Evolutionary conservation across 192 early-diverging fungal species (phyloP).

Genomic region (Coemansia umbellata): DNA sequence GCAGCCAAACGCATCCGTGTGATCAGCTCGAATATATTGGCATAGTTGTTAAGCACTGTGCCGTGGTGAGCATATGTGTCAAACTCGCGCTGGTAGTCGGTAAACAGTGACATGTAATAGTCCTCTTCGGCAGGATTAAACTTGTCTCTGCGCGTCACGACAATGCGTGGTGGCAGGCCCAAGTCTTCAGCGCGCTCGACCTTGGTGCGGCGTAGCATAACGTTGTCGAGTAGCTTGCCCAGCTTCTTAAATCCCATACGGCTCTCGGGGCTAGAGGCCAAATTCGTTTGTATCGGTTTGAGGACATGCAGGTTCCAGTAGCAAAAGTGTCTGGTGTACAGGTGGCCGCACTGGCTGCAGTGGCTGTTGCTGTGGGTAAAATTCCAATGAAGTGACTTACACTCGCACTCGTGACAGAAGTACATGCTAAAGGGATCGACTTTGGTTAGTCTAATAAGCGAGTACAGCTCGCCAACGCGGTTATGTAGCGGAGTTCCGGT

Average conservation of each 20-base stretch:
- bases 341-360: slow-evolving; percentile 60
- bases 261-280: slow-evolving; percentile 16
- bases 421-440: slow-evolving; percentile 81
- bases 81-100: slow-evolving; percentile 71
- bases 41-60: slow-evolving; percentile 90
- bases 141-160: slow-evolving; percentile 73
- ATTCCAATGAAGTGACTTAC: slow-evolving; percentile 63
- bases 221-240: slow-evolving; percentile 65
- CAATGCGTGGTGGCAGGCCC: slow-evolving; percentile 79
- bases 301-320: slow-evolving; percentile 92
- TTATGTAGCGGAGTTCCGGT: slow-evolving; percentile 93
- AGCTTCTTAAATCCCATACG: slow-evolving; percentile 72
- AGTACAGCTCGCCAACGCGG: slow-evolving; percentile 89
- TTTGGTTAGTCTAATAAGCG: slow-evolving; percentile 84
- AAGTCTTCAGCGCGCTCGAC: slow-evolving; percentile 82
- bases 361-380: slow-evolving; percentile 33
- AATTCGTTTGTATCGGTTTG: slow-evolving; percentile 80
- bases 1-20: slow-evolving; percentile 85
- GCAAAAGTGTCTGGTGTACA: slow-evolving; percentile 63
- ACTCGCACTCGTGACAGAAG: slow-evolving; percentile 76
- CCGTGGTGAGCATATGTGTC: slow-evolving; percentile 73
- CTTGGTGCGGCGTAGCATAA: slow-evolving; percentile 92
- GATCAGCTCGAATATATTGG: slow-evolving; percentile 88
- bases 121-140: slow-evolving; percentile 91
- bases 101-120: slow-evolving; percentile 78